Base-by-base conservation (phyloP, 1,284 basidiomycete genomes). In the Fomes fomentarius region DNA sequence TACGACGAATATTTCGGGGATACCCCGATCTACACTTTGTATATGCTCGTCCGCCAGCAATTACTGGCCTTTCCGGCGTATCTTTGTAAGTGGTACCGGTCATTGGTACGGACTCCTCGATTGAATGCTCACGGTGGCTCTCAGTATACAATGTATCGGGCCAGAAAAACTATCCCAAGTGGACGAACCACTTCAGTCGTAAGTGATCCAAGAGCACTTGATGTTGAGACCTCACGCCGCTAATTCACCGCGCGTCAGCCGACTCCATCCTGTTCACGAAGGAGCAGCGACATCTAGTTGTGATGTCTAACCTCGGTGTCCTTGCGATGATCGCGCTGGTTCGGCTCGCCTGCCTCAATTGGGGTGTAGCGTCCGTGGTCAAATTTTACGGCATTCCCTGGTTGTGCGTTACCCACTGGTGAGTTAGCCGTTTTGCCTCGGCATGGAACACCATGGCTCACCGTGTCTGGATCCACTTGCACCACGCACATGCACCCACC, bases 21-120 rank as follows among this genome's bases (percentile, higher is more conserved):
- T 53, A 83, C 83, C 1, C 83, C 83, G 0, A 68, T 86, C 37
- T 84, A 80, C 60, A 85, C 82, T 0, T 66, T 84, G 8, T 76
- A 70, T 61, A 79, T 76, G 73, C 71, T 83, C 38, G 63, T 83
- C 47, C 73, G 78, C 15, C 79, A 81, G 62, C 93, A 95, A 71
- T 74, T 91, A 11, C 77, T 90, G 19, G 92, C 91, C 3, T 93
- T 90, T 72, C 81, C 78, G 15, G 80, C 83, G 54, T 92, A 91
- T 73, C 83, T 91, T 52, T 68, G 77, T 76, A 67, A 66, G 74
- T n/a, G n/a, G n/a, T 69, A 10, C 11, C 17, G 9, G 39, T 14
- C 15, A 6, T 34, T 22, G 11, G 4, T 22, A 19, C 11, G 19
- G 4, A 8, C n/a, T 33, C 45, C 5, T n/a, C 17, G 12, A 17